A percentile compares a stretch with the other conserved stretches of the same genome.
Conservation (phyloP, 352 stramenopile species). For the Phytophthora vignae region DNA sequence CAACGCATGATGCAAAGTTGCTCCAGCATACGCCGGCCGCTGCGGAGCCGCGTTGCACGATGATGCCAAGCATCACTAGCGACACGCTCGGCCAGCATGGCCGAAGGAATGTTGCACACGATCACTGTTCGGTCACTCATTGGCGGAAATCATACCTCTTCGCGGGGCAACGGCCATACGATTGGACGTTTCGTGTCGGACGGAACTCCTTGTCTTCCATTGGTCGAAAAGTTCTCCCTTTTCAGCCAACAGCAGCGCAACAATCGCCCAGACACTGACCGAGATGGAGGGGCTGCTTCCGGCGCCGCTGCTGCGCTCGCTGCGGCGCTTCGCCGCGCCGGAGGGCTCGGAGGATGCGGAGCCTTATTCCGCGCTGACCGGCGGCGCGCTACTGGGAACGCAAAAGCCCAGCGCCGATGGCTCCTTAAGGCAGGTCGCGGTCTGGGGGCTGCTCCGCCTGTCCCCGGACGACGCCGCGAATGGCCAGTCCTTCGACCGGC, state of each 20-base stretch:
- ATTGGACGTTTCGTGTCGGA: slow-evolving; percentile 16
- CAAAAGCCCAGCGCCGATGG: slow-evolving; percentile 15
- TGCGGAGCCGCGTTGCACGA: neutral
- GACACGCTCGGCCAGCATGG: neutral
- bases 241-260: slow-evolving; percentile 16
- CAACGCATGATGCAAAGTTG: neutral
- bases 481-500: slow-evolving; percentile 21
- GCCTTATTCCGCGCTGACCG: slow-evolving; percentile 14
- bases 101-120: slow-evolving; percentile 6
- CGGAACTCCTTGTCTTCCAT: neutral
- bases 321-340: slow-evolving; percentile 40
- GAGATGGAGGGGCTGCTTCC: slow-evolving; percentile 35
- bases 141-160: slow-evolving; percentile 17
- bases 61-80: slow-evolving; percentile 12
- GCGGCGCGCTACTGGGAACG: slow-evolving; percentile 38
- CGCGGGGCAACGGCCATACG: slow-evolving; percentile 11
- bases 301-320: slow-evolving; percentile 45
- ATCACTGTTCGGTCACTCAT: neutral
- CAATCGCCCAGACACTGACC: neutral
- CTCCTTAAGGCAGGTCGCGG: slow-evolving; percentile 18
- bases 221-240: slow-evolving; percentile 7
- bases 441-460: slow-evolving; percentile 38
- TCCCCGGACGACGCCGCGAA: neutral
- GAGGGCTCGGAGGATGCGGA: slow-evolving; percentile 8
- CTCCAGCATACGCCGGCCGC: neutral